Percentiles rank a stretch among this genome's conserved stretches.
phyloP scores from a whole-genome alignment of 2,329 filamentous ascomycete genomes.

The Ceratocystis variospora region DNA sequence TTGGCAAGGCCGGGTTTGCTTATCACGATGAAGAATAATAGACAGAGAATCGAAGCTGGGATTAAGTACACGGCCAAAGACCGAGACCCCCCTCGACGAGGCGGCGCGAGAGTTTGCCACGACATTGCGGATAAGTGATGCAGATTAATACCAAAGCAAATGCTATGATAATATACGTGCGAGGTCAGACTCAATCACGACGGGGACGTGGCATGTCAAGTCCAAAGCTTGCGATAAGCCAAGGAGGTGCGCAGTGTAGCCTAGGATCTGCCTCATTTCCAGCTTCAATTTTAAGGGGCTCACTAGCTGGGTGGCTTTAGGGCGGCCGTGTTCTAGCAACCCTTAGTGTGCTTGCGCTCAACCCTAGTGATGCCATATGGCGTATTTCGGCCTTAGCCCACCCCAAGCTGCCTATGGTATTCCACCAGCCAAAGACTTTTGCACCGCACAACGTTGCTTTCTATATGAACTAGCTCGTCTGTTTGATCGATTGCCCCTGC shows the following conservation, averaged over 20 bases:
- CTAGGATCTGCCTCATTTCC: neutral
- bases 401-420: conserved; percentile 42
- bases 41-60: conserved; percentile 9
- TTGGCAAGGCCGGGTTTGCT: conserved; percentile 10
- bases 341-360: no score
- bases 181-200: neutral
- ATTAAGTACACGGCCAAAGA: conserved; percentile 11
- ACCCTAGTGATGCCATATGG: no score
- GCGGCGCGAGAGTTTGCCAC: conserved; percentile 16
- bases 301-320: neutral
- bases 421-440: conserved; percentile 39
- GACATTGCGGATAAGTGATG: conserved; percentile 8
- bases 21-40: conserved; percentile 14
- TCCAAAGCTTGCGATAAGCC: neutral
- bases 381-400: conserved; percentile 51
- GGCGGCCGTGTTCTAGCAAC: neutral
- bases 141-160: neutral
- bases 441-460: conserved; percentile 45
- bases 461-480: conserved; percentile 44
- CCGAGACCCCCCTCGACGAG: neutral
- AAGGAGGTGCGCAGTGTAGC: neutral
- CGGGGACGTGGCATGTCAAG: neutral
- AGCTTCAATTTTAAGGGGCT: neutral
- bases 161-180: neutral
- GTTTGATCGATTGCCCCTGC: conserved; percentile 33